A percentile compares a stretch with the other conserved stretches of the same genome.
phyloP scores from a whole-genome alignment of 345 rosid species.

The Boechera stricta region DNA sequence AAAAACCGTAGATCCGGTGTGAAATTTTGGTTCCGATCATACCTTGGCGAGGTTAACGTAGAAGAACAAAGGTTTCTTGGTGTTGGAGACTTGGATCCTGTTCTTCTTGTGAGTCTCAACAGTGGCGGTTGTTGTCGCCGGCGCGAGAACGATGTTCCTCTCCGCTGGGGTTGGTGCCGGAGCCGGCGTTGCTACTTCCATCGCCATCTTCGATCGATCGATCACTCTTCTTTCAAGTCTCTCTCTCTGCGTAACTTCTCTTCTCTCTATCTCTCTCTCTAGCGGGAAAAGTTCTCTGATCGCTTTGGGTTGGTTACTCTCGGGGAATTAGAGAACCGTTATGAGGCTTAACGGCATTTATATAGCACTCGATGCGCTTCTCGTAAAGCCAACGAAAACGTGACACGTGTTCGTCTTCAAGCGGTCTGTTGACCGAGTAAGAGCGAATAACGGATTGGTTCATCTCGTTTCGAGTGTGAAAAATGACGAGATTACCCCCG shows the following conservation, averaged over 20 bases:
- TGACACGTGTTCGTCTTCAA: constrained; percentile 34
- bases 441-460: constrained; percentile 45
- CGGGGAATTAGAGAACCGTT: constrained; percentile 42
- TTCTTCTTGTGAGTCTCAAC: constrained; percentile 60
- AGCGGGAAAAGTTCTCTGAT: constrained; percentile 39
- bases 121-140: constrained; percentile 1
- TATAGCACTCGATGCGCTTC: constrained; percentile 23
- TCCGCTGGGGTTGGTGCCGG: constrained; percentile 43
- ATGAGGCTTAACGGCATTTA: constrained; percentile 35
- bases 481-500: constrained; percentile 20
- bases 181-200: constrained; percentile 49
- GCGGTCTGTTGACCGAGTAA: constrained; percentile 43
- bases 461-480: neutral
- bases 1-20: constrained; percentile 25
- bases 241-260: constrained; percentile 19
- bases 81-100: constrained; percentile 69
- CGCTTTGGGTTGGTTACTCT: constrained; percentile 17
- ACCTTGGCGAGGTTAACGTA: constrained; percentile 75
- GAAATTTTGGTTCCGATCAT: neutral
- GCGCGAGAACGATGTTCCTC: constrained; percentile 38
- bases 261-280: constrained; percentile 23
- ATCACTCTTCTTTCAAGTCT: neutral
- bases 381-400: constrained; percentile 14
- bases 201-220: constrained; percentile 42
- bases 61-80: constrained; percentile 72